Evolutionary conservation across 768 basidiomycete species (phyloP).

Genomic region (Termitomyces sp.): DNA sequence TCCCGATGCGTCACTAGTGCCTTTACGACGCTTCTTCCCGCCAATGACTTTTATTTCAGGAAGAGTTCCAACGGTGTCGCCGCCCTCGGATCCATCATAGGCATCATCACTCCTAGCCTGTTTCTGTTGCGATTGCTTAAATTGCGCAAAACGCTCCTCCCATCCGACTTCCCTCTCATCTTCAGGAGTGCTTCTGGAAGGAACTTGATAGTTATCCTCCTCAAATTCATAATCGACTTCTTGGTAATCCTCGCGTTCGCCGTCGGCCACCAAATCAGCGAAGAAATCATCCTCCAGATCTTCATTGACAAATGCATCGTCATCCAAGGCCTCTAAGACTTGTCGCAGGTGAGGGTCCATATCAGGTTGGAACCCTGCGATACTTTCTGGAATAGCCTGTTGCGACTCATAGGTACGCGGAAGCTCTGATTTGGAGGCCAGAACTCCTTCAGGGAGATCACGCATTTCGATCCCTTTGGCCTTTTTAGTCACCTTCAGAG

Average conservation of each 20-base stretch:
- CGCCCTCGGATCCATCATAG: conserved; percentile 55
- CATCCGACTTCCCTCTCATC: conserved; percentile 37
- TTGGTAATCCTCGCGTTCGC: conserved; percentile 61
- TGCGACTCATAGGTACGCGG: conserved; percentile 72
- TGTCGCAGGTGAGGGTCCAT: conserved; percentile 96
- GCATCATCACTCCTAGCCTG: conserved; percentile 43
- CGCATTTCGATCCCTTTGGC: conserved; percentile 35
- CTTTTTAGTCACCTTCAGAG: conserved; percentile 26
- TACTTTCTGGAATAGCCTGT: conserved; percentile 74
- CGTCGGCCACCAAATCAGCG: conserved; percentile 61
- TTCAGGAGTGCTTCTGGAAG: conserved; percentile 11
- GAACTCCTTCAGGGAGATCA: conserved; percentile 61
- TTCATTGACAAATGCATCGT: conserved; percentile 90
- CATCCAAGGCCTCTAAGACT: conserved; percentile 88
- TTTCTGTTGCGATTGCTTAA: conserved; percentile 61
- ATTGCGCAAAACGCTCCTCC: conserved; percentile 77
- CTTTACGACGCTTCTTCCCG: conserved; percentile 66
- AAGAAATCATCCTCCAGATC: conserved; percentile 75
- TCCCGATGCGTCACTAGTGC: conserved; percentile 81
- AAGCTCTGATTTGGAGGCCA: conserved; percentile 72
- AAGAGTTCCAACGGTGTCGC: conserved; percentile 77
- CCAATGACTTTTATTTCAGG: conserved; percentile 75
- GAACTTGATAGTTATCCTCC: conserved; percentile 39
- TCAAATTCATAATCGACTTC: conserved; percentile 62
- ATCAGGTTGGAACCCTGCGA: conserved; percentile 88